Evolutionary conservation across 805 yeast species (phyloP).

Genomic region (Saturnispora dispora): DNA sequence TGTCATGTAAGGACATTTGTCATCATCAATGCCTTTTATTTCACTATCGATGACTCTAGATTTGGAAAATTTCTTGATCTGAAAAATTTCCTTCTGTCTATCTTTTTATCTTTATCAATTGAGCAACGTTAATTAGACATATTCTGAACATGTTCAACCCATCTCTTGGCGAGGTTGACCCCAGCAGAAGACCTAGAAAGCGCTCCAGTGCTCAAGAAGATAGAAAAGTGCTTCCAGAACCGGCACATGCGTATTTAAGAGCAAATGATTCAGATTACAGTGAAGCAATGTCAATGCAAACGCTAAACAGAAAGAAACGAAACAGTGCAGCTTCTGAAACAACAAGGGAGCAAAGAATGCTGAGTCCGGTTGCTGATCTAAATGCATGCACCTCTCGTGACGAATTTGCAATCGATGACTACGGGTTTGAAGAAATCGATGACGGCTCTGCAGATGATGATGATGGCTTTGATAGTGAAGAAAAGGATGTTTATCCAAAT

Average conservation of each 20-base stretch:
- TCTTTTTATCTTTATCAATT: neutral
- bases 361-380: neutral
- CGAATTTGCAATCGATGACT: neutral
- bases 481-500: conserved; percentile 35
- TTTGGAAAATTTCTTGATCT: neutral
- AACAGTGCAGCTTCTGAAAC: neutral
- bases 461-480: neutral
- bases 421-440: neutral
- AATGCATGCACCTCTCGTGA: neutral
- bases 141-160: conserved; percentile 11
- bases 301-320: neutral
- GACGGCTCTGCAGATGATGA: neutral
- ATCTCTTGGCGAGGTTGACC: conserved; percentile 16
- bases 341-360: neutral
- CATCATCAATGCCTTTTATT: neutral
- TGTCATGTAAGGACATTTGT: neutral
- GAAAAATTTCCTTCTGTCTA: neutral
- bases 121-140: neutral
- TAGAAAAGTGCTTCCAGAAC: neutral
- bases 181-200: conserved; percentile 13
- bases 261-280: neutral
- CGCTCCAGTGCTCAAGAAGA: neutral
- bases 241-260: neutral
- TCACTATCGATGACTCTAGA: neutral
- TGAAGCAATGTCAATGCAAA: neutral